Evolutionary conservation across 306 rosid genomes (phyloP).

Genomic region (Citrullus mucosospermus): DNA sequence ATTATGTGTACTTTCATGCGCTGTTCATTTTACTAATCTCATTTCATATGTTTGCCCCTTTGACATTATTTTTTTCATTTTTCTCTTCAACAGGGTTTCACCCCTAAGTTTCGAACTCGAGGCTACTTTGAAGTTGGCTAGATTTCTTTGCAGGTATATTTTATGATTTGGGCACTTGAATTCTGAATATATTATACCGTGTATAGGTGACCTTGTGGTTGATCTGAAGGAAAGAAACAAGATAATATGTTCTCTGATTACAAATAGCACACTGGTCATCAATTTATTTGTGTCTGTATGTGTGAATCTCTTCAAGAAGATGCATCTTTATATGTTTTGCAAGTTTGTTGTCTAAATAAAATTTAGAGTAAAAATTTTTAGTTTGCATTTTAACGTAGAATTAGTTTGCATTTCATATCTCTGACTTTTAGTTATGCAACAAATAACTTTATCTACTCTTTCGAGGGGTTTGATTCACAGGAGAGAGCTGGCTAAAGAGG

Average conservation of each 20-base stretch:
- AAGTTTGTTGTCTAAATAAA: neutral
- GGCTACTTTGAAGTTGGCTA: slow-evolving; percentile 91
- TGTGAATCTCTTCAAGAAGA: neutral
- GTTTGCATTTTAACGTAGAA: neutral
- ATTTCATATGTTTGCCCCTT: neutral
- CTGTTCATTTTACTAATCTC: neutral
- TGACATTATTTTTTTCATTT: neutral
- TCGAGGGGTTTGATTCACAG: slow-evolving; percentile 23
- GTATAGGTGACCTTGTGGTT: neutral
- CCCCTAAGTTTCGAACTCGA: slow-evolving; percentile 95
- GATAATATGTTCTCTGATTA: neutral
- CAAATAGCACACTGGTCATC: neutral
- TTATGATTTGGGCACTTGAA: neutral
- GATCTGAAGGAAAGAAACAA: neutral
- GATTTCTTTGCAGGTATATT: slow-evolving; percentile 83
- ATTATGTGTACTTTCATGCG: neutral
- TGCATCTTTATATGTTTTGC: neutral
- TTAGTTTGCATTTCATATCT: neutral
- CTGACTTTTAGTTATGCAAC: neutral
- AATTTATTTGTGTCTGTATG: neutral
- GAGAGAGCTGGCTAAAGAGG: slow-evolving; percentile 90
- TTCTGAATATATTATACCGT: neutral
- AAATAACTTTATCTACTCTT: neutral
- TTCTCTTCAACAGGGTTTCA: slow-evolving; percentile 65
- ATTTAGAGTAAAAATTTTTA: neutral